A percentile compares a stretch with the other conserved stretches of the same genome.
phyloP scores from a whole-genome alignment of 2,329 filamentous ascomycete genomes.

The Pestalotiopsis sp. region DNA sequence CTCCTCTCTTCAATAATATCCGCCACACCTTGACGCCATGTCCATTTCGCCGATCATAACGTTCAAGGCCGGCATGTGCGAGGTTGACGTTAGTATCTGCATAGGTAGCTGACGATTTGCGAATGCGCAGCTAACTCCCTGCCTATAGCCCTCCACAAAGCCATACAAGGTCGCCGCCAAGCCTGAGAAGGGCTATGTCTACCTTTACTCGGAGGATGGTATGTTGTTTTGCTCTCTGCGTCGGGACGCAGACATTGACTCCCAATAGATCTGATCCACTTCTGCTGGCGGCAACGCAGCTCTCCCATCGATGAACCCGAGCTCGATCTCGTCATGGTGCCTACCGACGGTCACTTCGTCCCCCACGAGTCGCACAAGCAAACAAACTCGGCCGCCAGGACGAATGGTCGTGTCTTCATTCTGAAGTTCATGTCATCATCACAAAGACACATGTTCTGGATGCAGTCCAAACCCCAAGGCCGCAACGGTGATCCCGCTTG shows the following conservation, averaged over 20 bases:
- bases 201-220: slow-evolving; percentile 92
- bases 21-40: slow-evolving; percentile 54
- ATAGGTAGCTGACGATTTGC: not conserved
- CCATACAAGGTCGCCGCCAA: slow-evolving; percentile 75
- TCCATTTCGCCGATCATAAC: slow-evolving; percentile 86
- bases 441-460: slow-evolving; percentile 91
- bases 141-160: slow-evolving; percentile 36
- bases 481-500: slow-evolving; percentile 70
- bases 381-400: slow-evolving; percentile 62
- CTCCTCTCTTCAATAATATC: not conserved
- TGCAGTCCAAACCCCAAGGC: slow-evolving; percentile 86
- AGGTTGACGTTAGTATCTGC: slow-evolving; percentile 69
- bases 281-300: slow-evolving; percentile 90
- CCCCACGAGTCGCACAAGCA: slow-evolving; percentile 70
- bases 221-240: slow-evolving; percentile 24
- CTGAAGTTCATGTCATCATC: slow-evolving; percentile 94
- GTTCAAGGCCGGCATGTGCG: slow-evolving; percentile 93
- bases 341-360: slow-evolving; percentile 82
- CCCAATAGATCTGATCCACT: slow-evolving; percentile 80
- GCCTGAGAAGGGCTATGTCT: slow-evolving; percentile 81
- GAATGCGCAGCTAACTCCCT: slow-evolving; percentile 11
- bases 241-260: not conserved
- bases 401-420: slow-evolving; percentile 88
- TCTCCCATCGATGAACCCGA: slow-evolving; percentile 73
- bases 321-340: slow-evolving; percentile 92